A percentile compares a stretch with the other conserved stretches of the same genome.
Evolutionary conservation across 202 grass and related monocot genomes (phyloP).

Genomic region (Carex sylvatica): DNA sequence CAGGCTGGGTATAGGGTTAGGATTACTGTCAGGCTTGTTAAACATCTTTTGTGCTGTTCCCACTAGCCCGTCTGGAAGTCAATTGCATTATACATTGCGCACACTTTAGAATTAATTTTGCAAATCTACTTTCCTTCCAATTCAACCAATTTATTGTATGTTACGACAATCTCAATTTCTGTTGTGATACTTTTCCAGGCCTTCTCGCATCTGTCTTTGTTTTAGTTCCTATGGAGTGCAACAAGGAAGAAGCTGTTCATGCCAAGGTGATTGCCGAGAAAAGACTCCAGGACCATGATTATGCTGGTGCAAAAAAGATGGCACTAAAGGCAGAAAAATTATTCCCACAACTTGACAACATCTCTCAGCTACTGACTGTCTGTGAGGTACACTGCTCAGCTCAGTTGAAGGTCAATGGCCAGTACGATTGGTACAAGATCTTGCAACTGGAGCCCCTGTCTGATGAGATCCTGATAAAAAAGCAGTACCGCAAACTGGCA

Average conservation of each 20-base stretch:
- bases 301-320: conserved; percentile 56
- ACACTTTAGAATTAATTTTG: neutral
- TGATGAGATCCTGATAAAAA: conserved; percentile 63
- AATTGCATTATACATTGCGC: neutral
- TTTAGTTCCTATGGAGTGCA: conserved; percentile 69
- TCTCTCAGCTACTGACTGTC: conserved; percentile 63
- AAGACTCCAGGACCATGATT: conserved; percentile 69
- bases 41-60: neutral
- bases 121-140: neutral
- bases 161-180: neutral
- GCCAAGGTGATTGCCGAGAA: conserved; percentile 64
- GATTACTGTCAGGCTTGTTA: conserved; percentile 22
- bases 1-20: neutral
- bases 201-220: neutral
- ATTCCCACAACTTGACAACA: conserved; percentile 54
- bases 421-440: conserved; percentile 69
- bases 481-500: conserved; percentile 67
- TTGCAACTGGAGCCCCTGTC: conserved; percentile 52
- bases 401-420: conserved; percentile 42
- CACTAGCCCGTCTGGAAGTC: neutral
- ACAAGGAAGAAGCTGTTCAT: conserved; percentile 78
- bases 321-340: conserved; percentile 63
- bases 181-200: conserved; percentile 18
- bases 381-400: conserved; percentile 81
- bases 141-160: neutral